A percentile compares a stretch with the other conserved stretches of the same genome.
Evolutionary conservation across 2,329 filamentous ascomycete genomes (phyloP).

Genomic region (Cladophialophora yegresii): DNA sequence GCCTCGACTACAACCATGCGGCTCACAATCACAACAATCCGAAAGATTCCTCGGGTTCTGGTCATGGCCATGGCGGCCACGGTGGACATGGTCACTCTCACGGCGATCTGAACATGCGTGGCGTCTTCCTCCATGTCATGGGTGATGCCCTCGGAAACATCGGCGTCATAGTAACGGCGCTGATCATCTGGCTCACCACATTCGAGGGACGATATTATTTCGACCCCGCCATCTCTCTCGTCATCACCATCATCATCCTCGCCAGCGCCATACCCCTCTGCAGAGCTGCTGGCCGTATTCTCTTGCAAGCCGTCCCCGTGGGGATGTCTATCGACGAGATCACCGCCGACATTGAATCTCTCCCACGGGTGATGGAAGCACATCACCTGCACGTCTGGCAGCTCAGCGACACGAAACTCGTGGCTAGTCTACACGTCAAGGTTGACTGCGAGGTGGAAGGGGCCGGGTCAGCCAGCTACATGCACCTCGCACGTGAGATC

Average conservation of each 20-base stretch:
- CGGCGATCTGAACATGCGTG: slow-evolving; percentile 91
- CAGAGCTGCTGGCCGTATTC: slow-evolving; percentile 67
- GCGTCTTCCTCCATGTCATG: slow-evolving; percentile 65
- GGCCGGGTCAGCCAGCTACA: slow-evolving; percentile 76
- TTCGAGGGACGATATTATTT: slow-evolving; percentile 82
- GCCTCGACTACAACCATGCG: slow-evolving; percentile 56
- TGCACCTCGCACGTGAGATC: slow-evolving; percentile 81
- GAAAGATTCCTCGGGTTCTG: slow-evolving; percentile 53
- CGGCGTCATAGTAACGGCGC: slow-evolving; percentile 62
- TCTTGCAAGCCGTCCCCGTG: slow-evolving; percentile 90
- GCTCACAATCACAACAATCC: slow-evolving; percentile 81
- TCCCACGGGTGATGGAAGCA: slow-evolving; percentile 84
- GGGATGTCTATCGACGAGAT: slow-evolving; percentile 87
- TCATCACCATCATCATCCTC: slow-evolving; percentile 81
- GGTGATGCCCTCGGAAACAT: slow-evolving; percentile 53
- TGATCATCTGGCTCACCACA: slow-evolving; percentile 87
- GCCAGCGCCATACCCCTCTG: slow-evolving; percentile 54
- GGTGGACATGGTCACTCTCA: slow-evolving; percentile 74
- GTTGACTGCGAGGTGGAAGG: slow-evolving; percentile 87
- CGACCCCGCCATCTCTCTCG: slow-evolving; percentile 86
- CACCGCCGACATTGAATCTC: slow-evolving; percentile 81
- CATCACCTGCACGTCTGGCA: slow-evolving; percentile 99
- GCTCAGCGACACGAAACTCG: slow-evolving; percentile 88
- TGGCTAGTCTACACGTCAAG: slow-evolving; percentile 91
- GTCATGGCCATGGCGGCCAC: slow-evolving; percentile 60